Base-by-base conservation (phyloP, 768 basidiomycete genomes). In the Rhodotorula taiwanensis region DNA sequence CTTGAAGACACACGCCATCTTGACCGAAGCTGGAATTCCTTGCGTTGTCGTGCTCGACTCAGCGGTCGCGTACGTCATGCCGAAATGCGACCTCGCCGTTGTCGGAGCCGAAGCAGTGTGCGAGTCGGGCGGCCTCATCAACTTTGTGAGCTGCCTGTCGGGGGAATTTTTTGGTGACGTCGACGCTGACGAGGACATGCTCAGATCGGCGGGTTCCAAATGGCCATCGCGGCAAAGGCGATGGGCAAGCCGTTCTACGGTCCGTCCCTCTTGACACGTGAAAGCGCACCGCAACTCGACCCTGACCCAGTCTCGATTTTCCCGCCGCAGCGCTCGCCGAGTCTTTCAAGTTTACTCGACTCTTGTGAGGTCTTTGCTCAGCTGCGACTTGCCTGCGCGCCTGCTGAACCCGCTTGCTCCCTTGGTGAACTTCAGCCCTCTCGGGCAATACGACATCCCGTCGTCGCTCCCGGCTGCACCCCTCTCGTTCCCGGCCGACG, bases 101-200 rank as follows among this genome's bases (percentile, higher is more conserved):
- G 92, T 98, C 44, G 95, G 95, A 36, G 92, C 92, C 44, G 95
- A 99, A 78, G 95, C 93, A 13, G 93, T 99, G 31, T 94, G 95
- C 9, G 95, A 98, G 77, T 91, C 88, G 66, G 95, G 95, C 48
- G 89, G 92, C 7, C 78, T 90, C 64, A 84, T 93, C 70, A 92
- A 92, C 74, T 89, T 62, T 87, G 55, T 71, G 47, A 23, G 69
- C 64, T n/a, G 8, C 30, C 33, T 31, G 27, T 28, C 14, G 39
- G 10, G 6, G 16, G n/a, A n/a, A n/a, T n/a, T n/a, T n/a, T n/a
- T n/a, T n/a, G n/a, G n/a, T n/a, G n/a, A n/a, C n/a, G n/a, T 33
- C 42, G 39, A n/a, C 5, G 20, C 18, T 49, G 11, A n/a, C n/a
- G 20, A 44, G 20, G 41, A 59, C 64, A 74, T 33, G 71, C 72